Base-by-base conservation (phyloP, 257 asterid genomes). In the Capsicum pubescens region DNA sequence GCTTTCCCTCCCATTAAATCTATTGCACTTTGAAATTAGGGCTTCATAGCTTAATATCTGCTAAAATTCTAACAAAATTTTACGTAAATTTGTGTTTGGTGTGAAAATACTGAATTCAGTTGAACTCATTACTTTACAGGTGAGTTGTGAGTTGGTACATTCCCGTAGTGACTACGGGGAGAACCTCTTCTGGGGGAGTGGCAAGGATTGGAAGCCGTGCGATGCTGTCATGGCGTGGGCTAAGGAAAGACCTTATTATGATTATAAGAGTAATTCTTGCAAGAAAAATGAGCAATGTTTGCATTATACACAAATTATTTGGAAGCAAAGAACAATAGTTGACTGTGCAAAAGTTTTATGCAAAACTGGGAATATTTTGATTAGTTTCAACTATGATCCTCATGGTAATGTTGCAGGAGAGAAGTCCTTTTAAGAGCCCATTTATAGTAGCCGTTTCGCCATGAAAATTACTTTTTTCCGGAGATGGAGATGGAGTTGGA, bases 181-280 rank as follows among this genome's bases (percentile, higher is more conserved):
- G 14, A 84, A 84, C 54, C 86, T 84, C 5, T 84, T 79, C 0
- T 84, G 86, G 86, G 86, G 86, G 17, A 84, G 80, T 15, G 84
- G 86, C 12, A 84, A 55, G 35, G 70, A 84, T 66, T 84, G 86
- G 86, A 77, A 79, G 56, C 79, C 80, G 13, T 19, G 10, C 2
- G 79, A 84, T 15, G 86, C 86, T 0, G 86, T 84, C 42, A 39
- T 2, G 48, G 79, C 59, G 13, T 84, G 86, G 86, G 55, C 86
- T 1, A 79, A 55, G 0, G 86, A 84, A 82, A 79, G 42, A 19
- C 54, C 64, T 0, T 79, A 84, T 48, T 84, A 84, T 58, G 82
- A 84, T 35, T 81, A 79, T 19, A 77, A 32, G 8, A 77, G 83
- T 7, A 84, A 84, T 55, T 61, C 83, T 17, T 84, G 86, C 2